Evolutionary conservation across 2,329 filamentous ascomycete species (phyloP), one percentile per base, ranked within the genome.

Genomic region (Paracorniculantispora psalliotae): DNA sequence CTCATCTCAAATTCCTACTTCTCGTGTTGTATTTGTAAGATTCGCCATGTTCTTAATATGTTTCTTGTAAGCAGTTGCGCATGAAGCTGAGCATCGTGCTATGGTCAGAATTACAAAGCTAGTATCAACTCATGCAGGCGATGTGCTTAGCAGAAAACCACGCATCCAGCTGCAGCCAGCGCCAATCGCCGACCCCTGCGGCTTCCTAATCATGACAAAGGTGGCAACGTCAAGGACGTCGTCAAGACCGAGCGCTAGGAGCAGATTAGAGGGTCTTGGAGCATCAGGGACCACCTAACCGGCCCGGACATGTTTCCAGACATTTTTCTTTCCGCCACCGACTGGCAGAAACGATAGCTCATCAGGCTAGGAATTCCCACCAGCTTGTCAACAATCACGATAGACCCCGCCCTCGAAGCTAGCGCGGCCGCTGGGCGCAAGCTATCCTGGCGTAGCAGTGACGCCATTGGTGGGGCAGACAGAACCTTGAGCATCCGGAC

Each of bases 401-500:
- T 54, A 35, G 4, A 21, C 30, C 51, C 51, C 51, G 21, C 53
- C 21, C 8, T 4, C 13, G 19, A 26, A 41, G n/a, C n/a, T 17
- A 25, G 19, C 33, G 12, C 12, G 33, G 4, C 33, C 12, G 10
- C 33, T 37, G 33, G 33, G 33, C 33, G 19, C 44, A 13, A 30
- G 15, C 17, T 28, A 15, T 47, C 30, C 21, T 28, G 50, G 23
- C 21, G 41, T 55, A 37, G 39, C 17, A 25, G 57, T 59, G 57
- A 59, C 57, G 57, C 49, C 57, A 59, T 59, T 51, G 57, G 57
- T 59, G 57, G 57, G 48, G 57, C 57, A 53, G n/a, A 49, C 30
- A 39, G 26, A 47, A 53, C 28, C 48, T 59, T 44, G 41, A 59
- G n/a, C 41, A 26, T 39, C 25, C 49, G 21, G 55, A 37, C n/a